phyloP scores from a whole-genome alignment of 2,329 filamentous ascomycete genomes.

The Botrytis deweyae region DNA sequence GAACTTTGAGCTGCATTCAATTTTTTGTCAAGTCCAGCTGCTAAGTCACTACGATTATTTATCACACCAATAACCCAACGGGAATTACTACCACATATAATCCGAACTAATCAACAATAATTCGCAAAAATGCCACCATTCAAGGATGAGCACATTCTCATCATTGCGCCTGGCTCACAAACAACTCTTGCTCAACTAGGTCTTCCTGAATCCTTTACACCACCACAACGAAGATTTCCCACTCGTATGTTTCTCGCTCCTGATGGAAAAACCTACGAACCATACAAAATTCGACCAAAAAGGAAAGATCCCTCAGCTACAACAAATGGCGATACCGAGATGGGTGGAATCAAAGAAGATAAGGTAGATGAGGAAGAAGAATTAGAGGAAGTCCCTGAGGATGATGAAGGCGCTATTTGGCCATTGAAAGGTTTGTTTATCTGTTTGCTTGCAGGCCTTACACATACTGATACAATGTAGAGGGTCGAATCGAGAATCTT shows the following conservation, averaged over 20 bases:
- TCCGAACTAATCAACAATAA: not conserved
- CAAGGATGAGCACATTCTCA: constrained; percentile 38
- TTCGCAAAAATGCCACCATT: constrained; percentile 36
- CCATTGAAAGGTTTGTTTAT: constrained; percentile 61
- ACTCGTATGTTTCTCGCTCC: constrained; percentile 89
- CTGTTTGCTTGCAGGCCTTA: constrained; percentile 21
- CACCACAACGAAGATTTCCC: constrained; percentile 78
- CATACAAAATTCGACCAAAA: constrained; percentile 72
- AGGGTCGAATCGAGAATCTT: constrained; percentile 87
- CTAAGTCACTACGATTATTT: not conserved
- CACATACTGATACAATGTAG: constrained; percentile 40
- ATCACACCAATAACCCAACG: not conserved
- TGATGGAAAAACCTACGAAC: constrained; percentile 77
- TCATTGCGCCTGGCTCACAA: constrained; percentile 48
- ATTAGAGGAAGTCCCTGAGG: constrained; percentile 56
- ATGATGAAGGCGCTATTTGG: constrained; percentile 85
- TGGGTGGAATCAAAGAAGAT: constrained; percentile 37
- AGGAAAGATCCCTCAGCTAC: constrained; percentile 45
- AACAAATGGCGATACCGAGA: constrained; percentile 40
- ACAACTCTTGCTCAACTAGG: constrained; percentile 40
- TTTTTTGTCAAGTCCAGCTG: not conserved
- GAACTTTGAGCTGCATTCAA: not conserved
- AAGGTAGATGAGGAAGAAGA: constrained; percentile 56
- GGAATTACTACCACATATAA: not conserved
- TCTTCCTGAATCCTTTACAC: constrained; percentile 59